Conservation (phyloP, 1,139 yeast species). For the Pichia sp. region DNA sequence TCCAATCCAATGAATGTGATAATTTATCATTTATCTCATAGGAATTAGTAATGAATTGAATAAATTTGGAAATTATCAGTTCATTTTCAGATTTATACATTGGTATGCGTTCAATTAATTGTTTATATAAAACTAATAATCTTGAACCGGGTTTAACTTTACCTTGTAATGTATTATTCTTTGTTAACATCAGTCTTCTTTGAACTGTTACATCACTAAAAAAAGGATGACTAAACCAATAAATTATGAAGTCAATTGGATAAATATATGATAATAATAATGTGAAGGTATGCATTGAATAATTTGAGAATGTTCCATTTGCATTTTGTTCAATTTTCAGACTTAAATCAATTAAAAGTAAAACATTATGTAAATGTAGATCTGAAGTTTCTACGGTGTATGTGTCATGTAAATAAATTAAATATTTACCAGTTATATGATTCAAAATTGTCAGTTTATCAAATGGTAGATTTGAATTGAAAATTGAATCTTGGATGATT, state of each 20-base stretch:
- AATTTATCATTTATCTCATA: conserved; percentile 27
- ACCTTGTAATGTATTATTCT: conserved; percentile 23
- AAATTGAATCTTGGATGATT: neutral
- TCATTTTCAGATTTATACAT: conserved; percentile 17
- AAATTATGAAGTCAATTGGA: conserved; percentile 18
- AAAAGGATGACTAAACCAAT: conserved; percentile 37
- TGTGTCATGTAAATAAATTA: neutral
- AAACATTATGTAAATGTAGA: neutral
- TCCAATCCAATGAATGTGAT: conserved; percentile 24
- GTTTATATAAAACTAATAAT: conserved; percentile 25
- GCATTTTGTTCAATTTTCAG: neutral
- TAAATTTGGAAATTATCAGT: conserved; percentile 18
- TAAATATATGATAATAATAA: conserved; percentile 17
- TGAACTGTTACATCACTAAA: conserved; percentile 13
- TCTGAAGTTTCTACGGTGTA: neutral
- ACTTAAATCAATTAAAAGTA: conserved; percentile 3
- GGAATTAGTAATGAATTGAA: conserved; percentile 20
- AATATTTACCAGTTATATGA: conserved; percentile 3
- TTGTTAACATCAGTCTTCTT: conserved; percentile 19
- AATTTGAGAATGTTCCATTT: conserved; percentile 1
- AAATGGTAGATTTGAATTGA: neutral
- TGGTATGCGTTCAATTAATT: conserved; percentile 19
- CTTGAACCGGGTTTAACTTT: conserved; percentile 29
- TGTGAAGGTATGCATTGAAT: conserved; percentile 22
- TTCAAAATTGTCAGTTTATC: conserved; percentile 1